Conservation (phyloP, 331 rosid genomes). For the Cydonia oblonga region DNA sequence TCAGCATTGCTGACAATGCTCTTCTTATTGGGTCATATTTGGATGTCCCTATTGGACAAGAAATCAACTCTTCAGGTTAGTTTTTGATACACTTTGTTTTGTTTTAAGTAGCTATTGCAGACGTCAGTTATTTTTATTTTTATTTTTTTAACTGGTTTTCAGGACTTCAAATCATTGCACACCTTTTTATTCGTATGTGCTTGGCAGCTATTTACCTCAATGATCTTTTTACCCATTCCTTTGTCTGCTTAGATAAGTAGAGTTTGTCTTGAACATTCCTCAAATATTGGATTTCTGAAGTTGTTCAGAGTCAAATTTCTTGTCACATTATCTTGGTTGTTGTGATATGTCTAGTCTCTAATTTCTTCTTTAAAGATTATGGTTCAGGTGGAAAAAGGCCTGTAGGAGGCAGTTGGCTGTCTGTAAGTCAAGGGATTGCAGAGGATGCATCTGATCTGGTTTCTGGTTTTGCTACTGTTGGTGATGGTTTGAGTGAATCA, state of each 20-base stretch:
- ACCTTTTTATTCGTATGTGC: background rate
- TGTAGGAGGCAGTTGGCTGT: slow-evolving; percentile 85
- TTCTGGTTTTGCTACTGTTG: slow-evolving; percentile 95
- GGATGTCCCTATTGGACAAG: slow-evolving; percentile 89
- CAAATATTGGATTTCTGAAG: background rate
- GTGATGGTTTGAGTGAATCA: slow-evolving; percentile 89
- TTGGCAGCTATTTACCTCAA: background rate
- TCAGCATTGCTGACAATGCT: slow-evolving; percentile 37
- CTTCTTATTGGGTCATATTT: slow-evolving; percentile 70
- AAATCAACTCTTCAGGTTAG: slow-evolving; percentile 71
- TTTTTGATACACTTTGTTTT: background rate
- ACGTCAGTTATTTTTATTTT: background rate
- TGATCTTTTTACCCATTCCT: slow-evolving; percentile 1
- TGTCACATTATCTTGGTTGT: slow-evolving; percentile 4
- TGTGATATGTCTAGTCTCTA: background rate
- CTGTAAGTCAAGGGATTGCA: slow-evolving; percentile 94
- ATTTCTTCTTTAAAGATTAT: slow-evolving; percentile 17
- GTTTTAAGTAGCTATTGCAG: slow-evolving; percentile 1
- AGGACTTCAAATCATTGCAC: background rate
- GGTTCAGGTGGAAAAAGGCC: slow-evolving; percentile 71
- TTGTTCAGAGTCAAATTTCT: background rate
- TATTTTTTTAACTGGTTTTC: background rate
- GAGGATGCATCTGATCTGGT: slow-evolving; percentile 97
- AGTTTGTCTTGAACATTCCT: background rate
- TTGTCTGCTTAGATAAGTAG: background rate